Conservation (phyloP, 2,329 filamentous ascomycete genomes). For the Harringtonia aguacate region DNA sequence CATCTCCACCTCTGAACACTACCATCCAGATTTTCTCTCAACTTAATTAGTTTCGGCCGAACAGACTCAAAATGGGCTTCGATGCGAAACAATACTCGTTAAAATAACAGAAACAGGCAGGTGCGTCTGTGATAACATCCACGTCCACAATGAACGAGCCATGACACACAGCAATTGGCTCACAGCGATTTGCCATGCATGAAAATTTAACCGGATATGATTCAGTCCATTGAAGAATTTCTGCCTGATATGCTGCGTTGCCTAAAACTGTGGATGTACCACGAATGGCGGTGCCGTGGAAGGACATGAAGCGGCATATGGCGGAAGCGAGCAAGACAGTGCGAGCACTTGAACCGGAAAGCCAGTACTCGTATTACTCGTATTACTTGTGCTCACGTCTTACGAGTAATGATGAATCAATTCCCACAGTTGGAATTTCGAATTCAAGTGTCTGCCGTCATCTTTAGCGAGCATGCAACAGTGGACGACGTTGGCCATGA, state of each 20-base stretch:
- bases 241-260: constrained; percentile 59
- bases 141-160: constrained; percentile 41
- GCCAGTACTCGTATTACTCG: too few species aligned
- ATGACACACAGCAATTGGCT: constrained; percentile 43
- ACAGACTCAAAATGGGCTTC: too few species aligned
- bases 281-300: constrained; percentile 51
- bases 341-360: background rate
- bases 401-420: too few species aligned
- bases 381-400: too few species aligned
- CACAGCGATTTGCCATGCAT: constrained; percentile 48
- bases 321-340: constrained; percentile 37
- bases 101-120: constrained; percentile 41
- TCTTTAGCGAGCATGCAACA: too few species aligned
- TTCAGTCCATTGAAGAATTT: constrained; percentile 39
- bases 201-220: constrained; percentile 42
- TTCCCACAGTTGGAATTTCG: too few species aligned
- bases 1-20: too few species aligned
- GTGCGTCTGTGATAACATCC: constrained; percentile 51
- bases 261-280: constrained; percentile 62
- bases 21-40: too few species aligned
- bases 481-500: too few species aligned
- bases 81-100: too few species aligned
- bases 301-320: constrained; percentile 46
- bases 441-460: too few species aligned
- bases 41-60: too few species aligned